These are phyloP conservation scores for Arachnopeziza araneosa DNA, from an alignment of 2,329 filamentous ascomycete genomes.

Conservation along the genomic window DNA sequence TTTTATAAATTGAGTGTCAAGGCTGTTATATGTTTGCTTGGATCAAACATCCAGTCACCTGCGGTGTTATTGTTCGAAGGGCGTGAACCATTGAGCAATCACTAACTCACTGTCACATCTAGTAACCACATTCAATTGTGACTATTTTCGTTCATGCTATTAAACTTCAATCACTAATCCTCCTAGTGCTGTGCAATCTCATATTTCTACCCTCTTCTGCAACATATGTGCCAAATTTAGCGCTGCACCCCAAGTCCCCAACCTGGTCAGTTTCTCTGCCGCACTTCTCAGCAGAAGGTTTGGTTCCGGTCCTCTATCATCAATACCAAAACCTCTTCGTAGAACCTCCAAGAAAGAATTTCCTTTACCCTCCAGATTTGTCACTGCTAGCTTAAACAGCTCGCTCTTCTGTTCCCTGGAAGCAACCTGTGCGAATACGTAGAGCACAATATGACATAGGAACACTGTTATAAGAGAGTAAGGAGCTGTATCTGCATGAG, in stretches of 20 bases:
- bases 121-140: too few relatives aligned
- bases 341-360: conserved; percentile 14
- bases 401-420: conserved; percentile 3
- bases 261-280: conserved; percentile 19
- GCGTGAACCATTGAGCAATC: too few relatives aligned
- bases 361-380: not conserved
- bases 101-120: too few relatives aligned
- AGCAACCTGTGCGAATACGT: conserved; percentile 17
- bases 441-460: conserved; percentile 20
- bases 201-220: conserved; percentile 17
- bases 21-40: too few relatives aligned
- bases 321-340: conserved; percentile 1
- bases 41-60: too few relatives aligned
- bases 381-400: conserved; percentile 1
- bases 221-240: conserved; percentile 20
- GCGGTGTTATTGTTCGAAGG: too few relatives aligned
- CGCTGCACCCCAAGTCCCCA: conserved; percentile 21
- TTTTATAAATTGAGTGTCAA: too few relatives aligned
- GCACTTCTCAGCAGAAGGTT: conserved; percentile 20
- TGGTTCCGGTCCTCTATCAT: not conserved
- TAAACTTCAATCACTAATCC: too few relatives aligned
- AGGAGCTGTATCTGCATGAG: conserved; percentile 13
- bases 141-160: too few relatives aligned
- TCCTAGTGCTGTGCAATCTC: not conserved
- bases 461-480: conserved; percentile 20